Percentiles rank a stretch among this genome's conserved stretches.
Conservation (phyloP, 768 basidiomycete species). For the Termitomyces sp. region DNA sequence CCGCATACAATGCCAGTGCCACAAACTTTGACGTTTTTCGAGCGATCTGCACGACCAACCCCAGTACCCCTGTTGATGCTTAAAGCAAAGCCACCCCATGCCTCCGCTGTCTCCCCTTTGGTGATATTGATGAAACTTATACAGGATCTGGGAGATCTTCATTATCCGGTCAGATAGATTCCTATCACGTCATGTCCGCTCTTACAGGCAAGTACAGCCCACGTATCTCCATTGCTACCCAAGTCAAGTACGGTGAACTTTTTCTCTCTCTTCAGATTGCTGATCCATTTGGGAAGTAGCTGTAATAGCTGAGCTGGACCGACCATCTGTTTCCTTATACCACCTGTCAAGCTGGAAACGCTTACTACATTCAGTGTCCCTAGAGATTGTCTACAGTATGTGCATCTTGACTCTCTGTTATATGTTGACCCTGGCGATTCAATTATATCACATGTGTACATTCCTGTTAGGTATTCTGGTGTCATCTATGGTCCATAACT, state of each 20-base stretch:
- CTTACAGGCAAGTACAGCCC: constrained; percentile 16
- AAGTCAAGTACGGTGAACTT: constrained; percentile 28
- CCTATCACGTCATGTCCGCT: neutral
- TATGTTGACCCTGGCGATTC: too few relatives aligned
- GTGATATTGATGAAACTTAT: constrained; percentile 29
- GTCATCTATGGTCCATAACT: neutral
- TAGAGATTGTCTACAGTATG: neutral
- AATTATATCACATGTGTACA: neutral
- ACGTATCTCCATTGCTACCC: constrained; percentile 22
- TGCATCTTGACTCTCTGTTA: neutral
- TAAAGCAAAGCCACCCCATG: too few relatives aligned
- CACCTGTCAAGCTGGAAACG: constrained; percentile 22
- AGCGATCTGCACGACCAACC: too few relatives aligned
- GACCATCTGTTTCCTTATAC: constrained; percentile 20
- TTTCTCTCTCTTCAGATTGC: neutral
- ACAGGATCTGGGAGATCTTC: constrained; percentile 1
- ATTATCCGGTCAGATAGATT: neutral
- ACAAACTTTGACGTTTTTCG: too few relatives aligned
- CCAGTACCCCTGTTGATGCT: too few relatives aligned
- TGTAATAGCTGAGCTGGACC: constrained; percentile 24
- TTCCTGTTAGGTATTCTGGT: neutral
- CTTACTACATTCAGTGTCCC: constrained; percentile 27
- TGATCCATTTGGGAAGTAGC: constrained; percentile 6
- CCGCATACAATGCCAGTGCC: too few relatives aligned
- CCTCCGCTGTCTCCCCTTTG: too few relatives aligned